phyloP scores from a whole-genome alignment of 441 rosid species.

The Populus tomentosa region DNA sequence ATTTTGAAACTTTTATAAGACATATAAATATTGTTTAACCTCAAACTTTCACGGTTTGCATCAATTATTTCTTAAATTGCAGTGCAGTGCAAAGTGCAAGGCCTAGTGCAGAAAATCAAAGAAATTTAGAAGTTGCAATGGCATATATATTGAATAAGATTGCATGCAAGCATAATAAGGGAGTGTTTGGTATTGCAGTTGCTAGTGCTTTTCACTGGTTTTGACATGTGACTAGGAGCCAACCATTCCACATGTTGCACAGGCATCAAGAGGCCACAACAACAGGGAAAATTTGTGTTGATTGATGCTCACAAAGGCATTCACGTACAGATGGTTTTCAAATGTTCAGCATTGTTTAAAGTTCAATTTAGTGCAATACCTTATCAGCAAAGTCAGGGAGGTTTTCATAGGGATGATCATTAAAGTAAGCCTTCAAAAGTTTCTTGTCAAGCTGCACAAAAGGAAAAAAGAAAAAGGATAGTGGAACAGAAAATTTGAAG shows the following conservation, averaged over 20 bases:
- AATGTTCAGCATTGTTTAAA: neutral
- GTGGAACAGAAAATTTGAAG: neutral
- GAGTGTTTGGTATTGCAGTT: neutral
- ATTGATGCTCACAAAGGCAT: neutral
- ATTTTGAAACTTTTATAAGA: neutral
- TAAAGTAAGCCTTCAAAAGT: slow-evolving; percentile 60
- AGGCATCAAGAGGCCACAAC: neutral
- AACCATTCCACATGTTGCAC: neutral
- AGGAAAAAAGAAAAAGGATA: slow-evolving; percentile 12
- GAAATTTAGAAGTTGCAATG: neutral
- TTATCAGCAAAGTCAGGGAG: slow-evolving; percentile 41
- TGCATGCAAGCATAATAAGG: neutral
- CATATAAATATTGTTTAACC: neutral
- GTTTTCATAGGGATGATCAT: slow-evolving; percentile 50
- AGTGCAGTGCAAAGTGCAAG: neutral
- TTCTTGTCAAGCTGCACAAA: slow-evolving; percentile 71
- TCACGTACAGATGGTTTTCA: neutral
- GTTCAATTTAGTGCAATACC: slow-evolving; percentile 23
- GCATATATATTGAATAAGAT: neutral
- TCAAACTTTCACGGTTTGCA: neutral
- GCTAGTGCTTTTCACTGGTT: neutral
- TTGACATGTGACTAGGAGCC: neutral
- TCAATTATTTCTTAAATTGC: neutral
- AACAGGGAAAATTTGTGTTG: neutral
- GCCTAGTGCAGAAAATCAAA: neutral